phyloP scores from a whole-genome alignment of 495 filamentous ascomycete species.

The Penicillium longicatenatum region DNA sequence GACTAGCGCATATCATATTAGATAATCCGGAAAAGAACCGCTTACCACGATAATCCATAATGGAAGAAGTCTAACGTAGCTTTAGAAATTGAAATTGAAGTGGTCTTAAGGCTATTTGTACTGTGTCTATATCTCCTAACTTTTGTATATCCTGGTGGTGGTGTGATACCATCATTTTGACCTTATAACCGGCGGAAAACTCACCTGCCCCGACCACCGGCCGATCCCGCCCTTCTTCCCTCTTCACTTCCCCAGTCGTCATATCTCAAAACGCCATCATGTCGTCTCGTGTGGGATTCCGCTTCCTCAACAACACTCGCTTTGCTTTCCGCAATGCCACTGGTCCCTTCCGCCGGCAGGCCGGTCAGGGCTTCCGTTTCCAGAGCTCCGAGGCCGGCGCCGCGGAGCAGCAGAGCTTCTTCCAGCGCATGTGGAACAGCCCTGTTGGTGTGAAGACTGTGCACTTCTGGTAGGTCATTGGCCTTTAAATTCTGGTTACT shows the following conservation, averaged over 20 bases:
- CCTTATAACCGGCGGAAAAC: conserved; percentile 23
- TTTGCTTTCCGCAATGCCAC: conserved; percentile 55
- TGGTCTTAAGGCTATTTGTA: background rate
- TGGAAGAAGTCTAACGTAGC: background rate
- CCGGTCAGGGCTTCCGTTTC: conserved; percentile 61
- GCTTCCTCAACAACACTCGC: conserved; percentile 52
- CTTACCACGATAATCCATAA: background rate
- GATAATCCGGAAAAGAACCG: conserved; percentile 35
- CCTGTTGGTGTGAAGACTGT: conserved; percentile 91
- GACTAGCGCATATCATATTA: conserved; percentile 29
- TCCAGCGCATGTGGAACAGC: conserved; percentile 81
- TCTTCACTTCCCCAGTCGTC: conserved; percentile 20
- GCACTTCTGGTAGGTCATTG: conserved; percentile 81
- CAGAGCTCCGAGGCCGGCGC: conserved; percentile 63
- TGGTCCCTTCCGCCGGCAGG: conserved; percentile 53
- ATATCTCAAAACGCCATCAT: conserved; percentile 34
- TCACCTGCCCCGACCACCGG: conserved; percentile 28
- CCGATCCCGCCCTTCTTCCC: conserved; percentile 25
- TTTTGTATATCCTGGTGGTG: background rate
- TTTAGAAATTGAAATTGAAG: background rate
- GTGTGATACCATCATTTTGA: conserved; percentile 4
- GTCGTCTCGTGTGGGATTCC: conserved; percentile 51
- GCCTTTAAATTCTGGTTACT: background rate
- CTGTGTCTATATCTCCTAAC: background rate
- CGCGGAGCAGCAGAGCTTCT: conserved; percentile 56